Evolutionary conservation across 2,329 filamentous ascomycete genomes (phyloP), one percentile per base, ranked within the genome.

Genomic region (Microsporum audouinii): DNA sequence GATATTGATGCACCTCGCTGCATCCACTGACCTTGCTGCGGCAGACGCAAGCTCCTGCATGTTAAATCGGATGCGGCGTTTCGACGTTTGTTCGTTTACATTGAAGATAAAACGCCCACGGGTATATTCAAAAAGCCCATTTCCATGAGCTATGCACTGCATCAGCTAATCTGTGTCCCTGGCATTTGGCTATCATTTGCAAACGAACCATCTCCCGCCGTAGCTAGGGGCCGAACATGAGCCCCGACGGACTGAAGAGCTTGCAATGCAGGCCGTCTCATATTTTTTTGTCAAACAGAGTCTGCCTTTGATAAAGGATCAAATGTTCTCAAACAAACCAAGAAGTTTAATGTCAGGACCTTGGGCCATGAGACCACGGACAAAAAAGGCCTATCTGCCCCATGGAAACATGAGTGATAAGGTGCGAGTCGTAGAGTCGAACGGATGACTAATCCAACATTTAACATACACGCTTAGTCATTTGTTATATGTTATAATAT

Each of bases 31-130:
- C 49, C 65, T 59, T 55, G 68, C 68, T n/a, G 71, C 72, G 38
- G 70, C 63, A 17, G 66, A 58, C 58, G 70, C 61, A 27, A 76
- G 70, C 47, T 67, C 69, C 29, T 67, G 10, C 3, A 76, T 67
- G 65, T 75, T 70, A 63, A 75, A 75, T 5, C 17, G 41, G 4
- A 63, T 29, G n/a, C 62, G 60, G 3, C 56, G 41, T 17, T 45
- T n/a, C 3, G 34, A n/a, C 17, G 56, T 60, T 58, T 61, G 62
- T 10, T 59, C 45, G 17, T 17, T 41, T 51, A 61, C 62, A 23
- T 49, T 45, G 29, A 59, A 34, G 6, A 63, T 55, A 10, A 63
- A 63, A 27, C 62, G 62, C 12, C 59, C 56, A 27, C 59, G 59
- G 34, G 47, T 56, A 55, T 61, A 63, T 41, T 63, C 49, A 56